Evolutionary conservation across 768 basidiomycete species (phyloP).

Genomic region (Auriscalpium orientale): DNA sequence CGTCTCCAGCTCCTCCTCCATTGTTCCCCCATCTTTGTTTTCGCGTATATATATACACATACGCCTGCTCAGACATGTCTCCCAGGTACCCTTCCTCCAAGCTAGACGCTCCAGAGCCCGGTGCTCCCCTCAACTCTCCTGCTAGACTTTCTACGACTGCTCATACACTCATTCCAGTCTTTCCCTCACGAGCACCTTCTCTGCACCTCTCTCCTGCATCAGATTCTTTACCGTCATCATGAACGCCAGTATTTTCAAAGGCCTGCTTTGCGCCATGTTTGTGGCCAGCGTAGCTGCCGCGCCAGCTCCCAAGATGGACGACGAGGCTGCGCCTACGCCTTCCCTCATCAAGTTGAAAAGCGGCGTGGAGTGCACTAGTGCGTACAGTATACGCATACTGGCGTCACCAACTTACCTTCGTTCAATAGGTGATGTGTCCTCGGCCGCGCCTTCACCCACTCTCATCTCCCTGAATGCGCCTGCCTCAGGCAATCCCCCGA

Average conservation of each 20-base stretch:
- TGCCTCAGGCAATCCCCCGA: neutral
- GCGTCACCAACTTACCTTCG: neutral
- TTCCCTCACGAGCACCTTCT: neutral
- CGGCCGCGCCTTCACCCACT: neutral
- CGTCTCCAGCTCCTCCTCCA: neutral
- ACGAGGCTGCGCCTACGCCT: neutral
- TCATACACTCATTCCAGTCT: neutral
- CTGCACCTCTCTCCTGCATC: neutral
- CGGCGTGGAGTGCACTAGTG: slow-evolving; percentile 4
- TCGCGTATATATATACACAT: slow-evolving; percentile 1
- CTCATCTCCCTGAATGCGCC: slow-evolving; percentile 11
- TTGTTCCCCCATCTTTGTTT: neutral
- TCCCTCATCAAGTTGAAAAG: neutral
- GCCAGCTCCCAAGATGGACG: slow-evolving; percentile 2
- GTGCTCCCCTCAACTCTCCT: slow-evolving; percentile 1
- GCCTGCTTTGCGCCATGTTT: neutral
- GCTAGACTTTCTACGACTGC: neutral
- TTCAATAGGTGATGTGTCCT: neutral
- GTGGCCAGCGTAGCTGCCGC: slow-evolving; percentile 3
- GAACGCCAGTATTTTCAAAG: slow-evolving; percentile 2
- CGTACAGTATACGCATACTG: neutral
- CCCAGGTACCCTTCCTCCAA: neutral
- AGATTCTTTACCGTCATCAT: slow-evolving; percentile 1
- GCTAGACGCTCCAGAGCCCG: slow-evolving; percentile 12
- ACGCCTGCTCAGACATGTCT: neutral